Base-by-base conservation (phyloP, 1,139 yeast species). In the Magnusiomyces magnusii region DNA sequence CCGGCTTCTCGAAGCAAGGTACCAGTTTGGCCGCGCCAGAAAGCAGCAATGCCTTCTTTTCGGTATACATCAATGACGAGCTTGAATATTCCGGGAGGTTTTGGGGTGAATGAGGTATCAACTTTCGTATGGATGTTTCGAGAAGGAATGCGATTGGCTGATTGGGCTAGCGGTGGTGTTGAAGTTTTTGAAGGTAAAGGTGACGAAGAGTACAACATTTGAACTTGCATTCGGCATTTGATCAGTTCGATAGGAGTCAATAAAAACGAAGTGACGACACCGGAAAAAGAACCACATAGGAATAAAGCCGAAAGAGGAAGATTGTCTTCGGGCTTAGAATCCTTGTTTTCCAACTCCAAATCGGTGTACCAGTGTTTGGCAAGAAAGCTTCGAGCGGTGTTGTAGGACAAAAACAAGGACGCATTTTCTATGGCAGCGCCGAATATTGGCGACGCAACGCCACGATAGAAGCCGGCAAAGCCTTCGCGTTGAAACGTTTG, bases 361-460 rank as follows among this genome's bases (percentile, higher is more conserved):
- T 57, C 52, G 13, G 57, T 49, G 27, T 55, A 57, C 42, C 42
- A 47, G 39, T 67, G 53, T 21, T 39, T 47, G 61, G 66, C 67
- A 2, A 76, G 58, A 47, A 72, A 55, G 53, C 72, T 70, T 62
- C 78, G 77, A 15, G 83, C 75, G 63, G 79, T 65, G 59, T 80
- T 81, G 68, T 85, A 87, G 7, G 85, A 75, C 57, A 85, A 78
- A 67, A 88, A 88, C 21, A 88, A 73, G 7, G 85, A 81, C 1
- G 93, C 91, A 60, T 86, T 87, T 71, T 92, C 98, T 57, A 89
- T 77, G 47, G 96, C 87, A 0, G 97, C 96, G 0, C 97, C 97
- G 24, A 86, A 70, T 57, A 91, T 74, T 0, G 98, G 98, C 0
- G 96, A 88, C 25, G 83, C 74, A 13, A 92, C 72, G 0, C 98